phyloP scores from a whole-genome alignment of 345 rosid species.

The Hibiscus trionum region DNA sequence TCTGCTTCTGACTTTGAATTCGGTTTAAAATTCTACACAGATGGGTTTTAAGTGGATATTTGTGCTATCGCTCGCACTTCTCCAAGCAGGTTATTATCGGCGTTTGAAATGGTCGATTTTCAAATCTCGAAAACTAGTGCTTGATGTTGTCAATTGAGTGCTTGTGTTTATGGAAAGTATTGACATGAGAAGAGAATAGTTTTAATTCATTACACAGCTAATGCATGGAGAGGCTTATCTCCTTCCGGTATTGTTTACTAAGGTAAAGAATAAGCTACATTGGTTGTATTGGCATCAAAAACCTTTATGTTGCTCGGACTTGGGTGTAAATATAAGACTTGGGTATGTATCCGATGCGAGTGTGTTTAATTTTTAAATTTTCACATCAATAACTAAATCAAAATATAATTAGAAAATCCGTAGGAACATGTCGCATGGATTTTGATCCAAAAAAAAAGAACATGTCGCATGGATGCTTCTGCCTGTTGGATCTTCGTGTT shows the following conservation, averaged over 20 bases:
- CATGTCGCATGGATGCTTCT: no score
- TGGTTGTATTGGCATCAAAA: neutral
- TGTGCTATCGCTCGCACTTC: conserved; percentile 76
- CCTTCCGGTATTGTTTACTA: neutral
- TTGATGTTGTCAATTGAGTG: conserved; percentile 81
- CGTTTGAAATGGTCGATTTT: conserved; percentile 87
- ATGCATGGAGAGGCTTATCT: neutral
- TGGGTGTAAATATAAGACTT: neutral
- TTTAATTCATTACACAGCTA: neutral
- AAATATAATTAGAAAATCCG: no score
- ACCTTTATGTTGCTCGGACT: neutral
- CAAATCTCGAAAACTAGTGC: conserved; percentile 79
- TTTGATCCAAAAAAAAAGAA: no score
- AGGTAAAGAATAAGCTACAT: neutral
- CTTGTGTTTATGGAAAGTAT: neutral
- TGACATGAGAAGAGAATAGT: neutral
- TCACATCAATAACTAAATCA: no score
- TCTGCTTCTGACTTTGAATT: no score
- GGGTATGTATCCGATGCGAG: neutral
- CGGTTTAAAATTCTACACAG: conserved; percentile 25
- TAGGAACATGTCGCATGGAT: no score
- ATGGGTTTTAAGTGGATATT: conserved; percentile 99
- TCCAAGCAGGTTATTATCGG: conserved; percentile 88
- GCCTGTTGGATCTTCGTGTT: no score
- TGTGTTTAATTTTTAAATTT: neutral